Evolutionary conservation across 2,329 filamentous ascomycete species (phyloP).

Genomic region (Monilinia fructigena): DNA sequence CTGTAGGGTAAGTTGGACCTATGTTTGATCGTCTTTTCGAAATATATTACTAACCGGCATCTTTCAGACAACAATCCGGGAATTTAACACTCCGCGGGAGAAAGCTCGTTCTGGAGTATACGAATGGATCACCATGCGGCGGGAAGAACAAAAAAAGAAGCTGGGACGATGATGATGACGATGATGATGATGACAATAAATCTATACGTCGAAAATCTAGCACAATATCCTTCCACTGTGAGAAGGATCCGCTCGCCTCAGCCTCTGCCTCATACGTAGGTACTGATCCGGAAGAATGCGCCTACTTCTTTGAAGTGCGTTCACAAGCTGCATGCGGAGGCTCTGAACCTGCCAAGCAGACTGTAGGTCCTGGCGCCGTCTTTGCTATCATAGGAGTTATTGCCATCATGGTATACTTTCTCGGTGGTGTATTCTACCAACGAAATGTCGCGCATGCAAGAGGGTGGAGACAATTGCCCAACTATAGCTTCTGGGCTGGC

Average conservation of each 20-base stretch:
- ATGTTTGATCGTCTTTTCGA: background rate
- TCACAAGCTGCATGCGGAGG: slow-evolving; percentile 76
- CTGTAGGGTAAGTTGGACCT: slow-evolving; percentile 62
- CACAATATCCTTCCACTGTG: slow-evolving; percentile 90
- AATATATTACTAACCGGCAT: slow-evolving; percentile 14
- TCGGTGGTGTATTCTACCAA: slow-evolving; percentile 94
- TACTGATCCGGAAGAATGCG: slow-evolving; percentile 80
- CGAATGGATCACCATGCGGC: slow-evolving; percentile 72
- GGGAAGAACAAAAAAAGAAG: slow-evolving; percentile 43
- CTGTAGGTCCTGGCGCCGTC: slow-evolving; percentile 69
- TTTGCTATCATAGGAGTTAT: slow-evolving; percentile 82
- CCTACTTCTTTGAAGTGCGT: slow-evolving; percentile 93
- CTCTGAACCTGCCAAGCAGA: slow-evolving; percentile 67
- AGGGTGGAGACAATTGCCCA: slow-evolving; percentile 92
- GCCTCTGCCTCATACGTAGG: slow-evolving; percentile 82
- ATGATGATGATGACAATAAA: slow-evolving; percentile 35
- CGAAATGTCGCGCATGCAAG: slow-evolving; percentile 90
- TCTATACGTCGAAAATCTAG: slow-evolving; percentile 66
- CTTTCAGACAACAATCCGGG: slow-evolving; percentile 33
- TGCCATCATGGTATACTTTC: slow-evolving; percentile 81
- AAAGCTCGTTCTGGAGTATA: slow-evolving; percentile 76
- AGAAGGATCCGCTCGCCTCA: slow-evolving; percentile 70
- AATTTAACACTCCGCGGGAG: slow-evolving; percentile 60
- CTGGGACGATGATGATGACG: slow-evolving; percentile 41
- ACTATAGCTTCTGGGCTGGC: slow-evolving; percentile 89